Conservation (phyloP, 164 flowering plant species). For the Stephania cephalantha region DNA sequence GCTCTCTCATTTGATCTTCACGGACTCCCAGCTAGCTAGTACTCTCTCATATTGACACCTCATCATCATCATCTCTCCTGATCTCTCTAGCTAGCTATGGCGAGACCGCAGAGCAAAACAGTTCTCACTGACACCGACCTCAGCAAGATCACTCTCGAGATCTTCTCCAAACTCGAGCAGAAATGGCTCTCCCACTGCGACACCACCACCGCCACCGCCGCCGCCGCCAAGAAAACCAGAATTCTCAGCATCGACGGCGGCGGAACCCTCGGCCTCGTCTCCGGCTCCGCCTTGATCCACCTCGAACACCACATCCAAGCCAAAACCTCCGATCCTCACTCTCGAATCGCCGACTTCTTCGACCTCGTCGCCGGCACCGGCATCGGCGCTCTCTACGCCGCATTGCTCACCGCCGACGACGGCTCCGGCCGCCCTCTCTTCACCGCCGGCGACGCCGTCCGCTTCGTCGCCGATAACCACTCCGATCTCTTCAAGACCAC, state of each 20-base stretch:
- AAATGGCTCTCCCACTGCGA: conserved; percentile 32
- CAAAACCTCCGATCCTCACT: conserved; percentile 29
- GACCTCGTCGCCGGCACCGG: conserved; percentile 49
- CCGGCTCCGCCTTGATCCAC: conserved; percentile 32
- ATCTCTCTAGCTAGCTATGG: background rate
- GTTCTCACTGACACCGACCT: conserved; percentile 18
- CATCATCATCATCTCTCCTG: too few relatives aligned
- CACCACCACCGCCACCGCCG: too few relatives aligned
- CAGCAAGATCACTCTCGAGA: conserved; percentile 28
- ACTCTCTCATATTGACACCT: background rate
- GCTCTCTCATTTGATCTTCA: background rate
- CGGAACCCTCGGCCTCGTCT: conserved; percentile 24
- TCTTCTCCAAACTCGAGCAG: conserved; percentile 37
- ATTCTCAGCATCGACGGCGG: conserved; percentile 46
- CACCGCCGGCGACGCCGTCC: conserved; percentile 32
- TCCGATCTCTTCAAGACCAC: conserved; percentile 17
- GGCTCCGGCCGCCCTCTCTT: conserved; percentile 35
- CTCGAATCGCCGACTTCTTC: conserved; percentile 42
- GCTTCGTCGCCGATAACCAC: conserved; percentile 20
- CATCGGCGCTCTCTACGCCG: conserved; percentile 41
- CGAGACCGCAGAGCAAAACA: background rate
- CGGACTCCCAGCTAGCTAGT: background rate
- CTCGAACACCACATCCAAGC: conserved; percentile 32
- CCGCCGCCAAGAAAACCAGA: conserved; percentile 21
- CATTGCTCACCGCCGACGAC: conserved; percentile 38